These are phyloP conservation scores for Sporothrix mexicana DNA, from an alignment of 2,329 filamentous ascomycete species.

Conservation along the genomic window DNA sequence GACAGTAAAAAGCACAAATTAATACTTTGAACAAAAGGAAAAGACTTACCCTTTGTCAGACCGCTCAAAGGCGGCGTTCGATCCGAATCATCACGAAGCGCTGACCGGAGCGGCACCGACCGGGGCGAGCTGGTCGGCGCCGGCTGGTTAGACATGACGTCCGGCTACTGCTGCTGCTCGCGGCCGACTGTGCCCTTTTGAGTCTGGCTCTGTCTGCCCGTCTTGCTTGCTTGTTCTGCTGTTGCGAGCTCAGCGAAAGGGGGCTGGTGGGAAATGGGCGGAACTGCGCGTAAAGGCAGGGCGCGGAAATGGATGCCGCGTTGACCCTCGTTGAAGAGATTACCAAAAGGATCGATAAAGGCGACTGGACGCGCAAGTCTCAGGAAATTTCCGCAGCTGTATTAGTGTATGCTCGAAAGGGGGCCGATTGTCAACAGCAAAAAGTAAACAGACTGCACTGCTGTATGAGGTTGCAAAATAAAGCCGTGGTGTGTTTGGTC, in stretches of 20 bases:
- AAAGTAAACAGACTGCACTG: background rate
- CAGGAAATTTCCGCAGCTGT: background rate
- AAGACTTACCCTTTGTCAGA: slow-evolving; percentile 35
- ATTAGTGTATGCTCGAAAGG: background rate
- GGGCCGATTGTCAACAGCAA: background rate
- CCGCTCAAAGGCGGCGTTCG: slow-evolving; percentile 35
- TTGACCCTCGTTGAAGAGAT: background rate
- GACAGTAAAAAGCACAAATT: background rate
- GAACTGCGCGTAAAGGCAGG: background rate
- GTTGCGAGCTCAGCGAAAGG: background rate
- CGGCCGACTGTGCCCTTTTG: background rate
- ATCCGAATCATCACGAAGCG: slow-evolving; percentile 43
- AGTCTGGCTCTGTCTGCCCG: background rate
- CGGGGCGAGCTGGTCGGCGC: slow-evolving; percentile 33
- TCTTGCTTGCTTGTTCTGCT: too few relatives aligned
- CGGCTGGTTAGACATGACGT: slow-evolving; percentile 33
- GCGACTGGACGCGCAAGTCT: background rate
- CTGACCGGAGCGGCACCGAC: slow-evolving; percentile 49
- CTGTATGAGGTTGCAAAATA: background rate
- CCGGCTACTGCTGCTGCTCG: background rate
- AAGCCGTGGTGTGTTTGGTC: background rate
- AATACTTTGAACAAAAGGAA: background rate
- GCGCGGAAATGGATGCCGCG: slow-evolving; percentile 14
- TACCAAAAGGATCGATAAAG: background rate
- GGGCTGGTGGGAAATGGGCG: background rate